Conservation (phyloP, 331 rosid genomes). For the Dryas integrifolia region DNA sequence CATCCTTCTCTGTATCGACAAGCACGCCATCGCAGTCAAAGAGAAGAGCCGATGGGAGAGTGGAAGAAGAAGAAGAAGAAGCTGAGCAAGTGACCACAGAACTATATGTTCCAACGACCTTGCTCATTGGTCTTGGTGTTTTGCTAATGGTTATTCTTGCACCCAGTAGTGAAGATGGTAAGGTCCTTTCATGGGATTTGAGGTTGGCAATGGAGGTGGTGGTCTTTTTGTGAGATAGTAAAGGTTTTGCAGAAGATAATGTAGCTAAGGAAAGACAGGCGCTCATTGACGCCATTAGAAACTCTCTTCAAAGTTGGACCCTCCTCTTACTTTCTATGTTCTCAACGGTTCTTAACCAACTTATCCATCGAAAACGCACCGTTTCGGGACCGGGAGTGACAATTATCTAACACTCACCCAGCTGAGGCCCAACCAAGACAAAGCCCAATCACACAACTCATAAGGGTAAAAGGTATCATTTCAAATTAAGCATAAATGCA, state of each 20-base stretch:
- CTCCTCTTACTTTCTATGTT: not conserved
- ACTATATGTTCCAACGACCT: constrained; percentile 17
- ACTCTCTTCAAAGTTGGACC: not conserved
- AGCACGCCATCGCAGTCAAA: constrained; percentile 98
- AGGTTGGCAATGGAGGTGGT: constrained; percentile 25
- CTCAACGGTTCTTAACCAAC: constrained; percentile 6
- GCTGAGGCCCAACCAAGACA: too few species aligned
- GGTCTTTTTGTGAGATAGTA: constrained; percentile 18
- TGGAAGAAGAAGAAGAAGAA: constrained; percentile 49
- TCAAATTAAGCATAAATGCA: too few species aligned
- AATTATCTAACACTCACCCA: too few species aligned
- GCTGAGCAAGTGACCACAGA: constrained; percentile 49
- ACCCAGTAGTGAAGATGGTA: constrained; percentile 40
- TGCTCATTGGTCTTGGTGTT: constrained; percentile 23
- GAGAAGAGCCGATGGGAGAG: constrained; percentile 82
- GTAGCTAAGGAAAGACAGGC: constrained; percentile 56
- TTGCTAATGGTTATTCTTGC: constrained; percentile 20
- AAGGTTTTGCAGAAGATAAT: constrained; percentile 34
- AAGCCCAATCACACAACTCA: too few species aligned
- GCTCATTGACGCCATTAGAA: constrained; percentile 52
- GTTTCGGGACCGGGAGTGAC: too few species aligned
- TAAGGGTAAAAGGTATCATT: too few species aligned
- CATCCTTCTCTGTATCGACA: constrained; percentile 95
- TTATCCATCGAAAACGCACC: not conserved
- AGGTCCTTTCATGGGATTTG: constrained; percentile 33